Conservation (phyloP, 495 filamentous ascomycete genomes). For the Tuber brumale region DNA sequence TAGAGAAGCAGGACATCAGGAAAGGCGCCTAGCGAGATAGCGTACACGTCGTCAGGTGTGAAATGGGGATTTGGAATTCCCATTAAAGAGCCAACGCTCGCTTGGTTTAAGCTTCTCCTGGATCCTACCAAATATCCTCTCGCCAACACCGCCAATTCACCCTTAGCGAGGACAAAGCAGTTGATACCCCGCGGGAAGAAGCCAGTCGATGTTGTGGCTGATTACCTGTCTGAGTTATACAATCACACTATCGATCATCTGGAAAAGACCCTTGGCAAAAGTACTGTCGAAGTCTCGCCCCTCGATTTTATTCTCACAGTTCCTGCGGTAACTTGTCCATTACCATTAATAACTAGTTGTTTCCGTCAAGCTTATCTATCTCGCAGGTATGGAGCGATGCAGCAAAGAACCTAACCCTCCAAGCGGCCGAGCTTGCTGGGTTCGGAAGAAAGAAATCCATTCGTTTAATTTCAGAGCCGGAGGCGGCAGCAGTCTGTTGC, state of each 20-base stretch:
- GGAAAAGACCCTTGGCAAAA: conserved; percentile 42
- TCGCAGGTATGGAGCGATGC: conserved; percentile 49
- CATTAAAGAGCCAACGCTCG: conserved; percentile 21
- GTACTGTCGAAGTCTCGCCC: conserved; percentile 35
- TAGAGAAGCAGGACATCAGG: conserved; percentile 17
- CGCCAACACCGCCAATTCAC: conserved; percentile 12
- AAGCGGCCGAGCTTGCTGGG: conserved; percentile 49
- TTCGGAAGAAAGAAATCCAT: conserved; percentile 48
- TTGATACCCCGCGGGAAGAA: conserved; percentile 27
- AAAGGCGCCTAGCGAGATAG: conserved; percentile 29
- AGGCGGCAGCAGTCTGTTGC: conserved; percentile 32
- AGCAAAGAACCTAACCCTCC: conserved; percentile 48
- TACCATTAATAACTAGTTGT: too few relatives aligned
- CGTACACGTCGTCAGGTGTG: conserved; percentile 19
- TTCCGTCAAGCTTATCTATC: not conserved
- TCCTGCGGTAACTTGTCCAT: conserved; percentile 43
- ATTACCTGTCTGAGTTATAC: conserved; percentile 48
- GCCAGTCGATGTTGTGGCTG: conserved; percentile 42
- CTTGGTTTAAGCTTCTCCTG: conserved; percentile 46
- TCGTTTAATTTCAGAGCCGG: conserved; percentile 56
- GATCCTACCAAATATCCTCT: conserved; percentile 37
- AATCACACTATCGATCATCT: conserved; percentile 45
- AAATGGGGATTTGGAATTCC: conserved; percentile 48
- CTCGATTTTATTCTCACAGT: conserved; percentile 50
- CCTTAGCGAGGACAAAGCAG: conserved; percentile 22